A percentile compares a stretch with the other conserved stretches of the same genome.
phyloP scores from a whole-genome alignment of 192 early-diverging fungal species.

The Coemansia sp. region DNA sequence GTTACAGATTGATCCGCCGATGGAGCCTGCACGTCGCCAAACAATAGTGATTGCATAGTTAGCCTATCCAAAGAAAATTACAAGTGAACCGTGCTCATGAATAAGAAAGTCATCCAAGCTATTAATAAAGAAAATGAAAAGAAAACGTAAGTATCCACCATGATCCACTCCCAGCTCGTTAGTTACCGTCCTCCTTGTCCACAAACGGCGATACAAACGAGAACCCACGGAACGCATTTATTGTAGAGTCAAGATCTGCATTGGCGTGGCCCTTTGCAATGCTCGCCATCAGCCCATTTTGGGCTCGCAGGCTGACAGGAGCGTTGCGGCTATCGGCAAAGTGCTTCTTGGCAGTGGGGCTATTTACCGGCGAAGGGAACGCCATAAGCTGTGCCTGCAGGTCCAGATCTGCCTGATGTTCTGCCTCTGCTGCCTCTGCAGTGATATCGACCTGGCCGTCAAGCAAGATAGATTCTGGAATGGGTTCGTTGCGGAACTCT shows the following conservation, averaged over 20 bases:
- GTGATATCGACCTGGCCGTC: constrained; percentile 42
- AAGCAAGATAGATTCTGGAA: constrained; percentile 35
- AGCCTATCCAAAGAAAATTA: too few relatives aligned
- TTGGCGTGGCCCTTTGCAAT: constrained; percentile 1
- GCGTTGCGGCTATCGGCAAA: constrained; percentile 4
- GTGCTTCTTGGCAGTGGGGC: neutral
- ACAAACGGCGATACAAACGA: constrained; percentile 46
- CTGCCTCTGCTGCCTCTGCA: constrained; percentile 42
- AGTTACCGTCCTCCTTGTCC: constrained; percentile 23
- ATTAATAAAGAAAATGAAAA: neutral
- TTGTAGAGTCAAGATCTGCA: constrained; percentile 26
- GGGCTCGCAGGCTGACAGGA: constrained; percentile 6
- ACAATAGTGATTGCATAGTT: too few relatives aligned
- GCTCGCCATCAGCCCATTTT: neutral
- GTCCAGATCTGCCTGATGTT: constrained; percentile 35
- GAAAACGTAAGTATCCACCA: neutral
- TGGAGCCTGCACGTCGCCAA: too few relatives aligned
- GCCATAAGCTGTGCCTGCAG: constrained; percentile 34
- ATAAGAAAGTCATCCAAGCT: neutral
- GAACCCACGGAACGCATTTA: constrained; percentile 48
- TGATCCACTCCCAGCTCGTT: neutral
- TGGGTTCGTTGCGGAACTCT: constrained; percentile 53
- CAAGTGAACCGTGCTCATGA: too few relatives aligned
- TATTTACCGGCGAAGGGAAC: constrained; percentile 13
- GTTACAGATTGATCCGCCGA: too few relatives aligned